Evolutionary conservation across 352 stramenopile genomes (phyloP), one percentile per base, ranked within the genome.

Genomic region (Hyaloperonospora brassicae): DNA sequence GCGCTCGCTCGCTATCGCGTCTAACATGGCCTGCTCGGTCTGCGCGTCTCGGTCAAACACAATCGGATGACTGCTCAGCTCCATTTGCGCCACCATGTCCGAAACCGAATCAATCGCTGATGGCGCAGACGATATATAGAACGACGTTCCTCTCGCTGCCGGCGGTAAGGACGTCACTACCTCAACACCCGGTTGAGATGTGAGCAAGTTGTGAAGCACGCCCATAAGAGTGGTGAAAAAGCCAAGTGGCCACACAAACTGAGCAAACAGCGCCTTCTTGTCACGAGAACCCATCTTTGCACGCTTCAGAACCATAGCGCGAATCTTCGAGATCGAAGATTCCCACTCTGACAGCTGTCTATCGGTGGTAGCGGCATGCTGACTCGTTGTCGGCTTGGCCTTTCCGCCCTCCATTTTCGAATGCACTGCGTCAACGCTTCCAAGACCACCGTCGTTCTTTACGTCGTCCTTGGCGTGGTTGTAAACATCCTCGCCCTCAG

Each of bases 401-500:
- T 62, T 70, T 24, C 40, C 44, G 43, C 40, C 9, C 14, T 60
- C 44, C 12, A 22, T 41, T 24, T 40, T 49, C 13, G 53, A 50
- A 39, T 38, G 38, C 5, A 44, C 31, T 44, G 31, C 24, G n/a
- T 50, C 54, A 47, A 12, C 3, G 41, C 21, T 46, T 8, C 39
- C 46, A 25, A 46, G 13, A 24, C 25, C 10, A 42, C 61, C 53
- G 25, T 42, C 14, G 12, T 48, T 38, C 10, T 57, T 34, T 5
- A 62, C 51, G 31, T 76, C 70, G 35, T 87, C 77, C 31, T 83
- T 86, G 1, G 64, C 72, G 53, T 89, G 73, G 50, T 89, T 73
- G 55, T 90, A 89, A 5, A 87, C 70, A 17, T 78, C 68, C 52
- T 87, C 78, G 11, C 76, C 77, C 48, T 94, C 73, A 0, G 89